A percentile compares a stretch with the other conserved stretches of the same genome.
These are phyloP conservation scores for Vigna reflexopilosa DNA, from an alignment of 306 rosid species.

Conservation along the genomic window DNA sequence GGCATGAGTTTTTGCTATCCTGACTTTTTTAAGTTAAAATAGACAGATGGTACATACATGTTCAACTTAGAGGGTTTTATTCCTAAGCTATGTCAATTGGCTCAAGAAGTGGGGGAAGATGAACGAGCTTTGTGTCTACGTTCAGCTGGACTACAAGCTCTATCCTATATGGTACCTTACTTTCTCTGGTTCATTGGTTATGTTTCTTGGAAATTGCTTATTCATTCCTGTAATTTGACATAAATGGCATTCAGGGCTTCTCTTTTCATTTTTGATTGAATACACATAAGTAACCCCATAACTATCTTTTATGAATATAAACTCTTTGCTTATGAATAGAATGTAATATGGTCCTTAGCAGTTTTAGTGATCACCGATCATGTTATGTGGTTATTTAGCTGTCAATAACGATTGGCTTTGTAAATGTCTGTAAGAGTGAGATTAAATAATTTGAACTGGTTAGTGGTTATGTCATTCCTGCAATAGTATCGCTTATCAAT, in stretches of 20 bases:
- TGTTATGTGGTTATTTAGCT: slow-evolving; percentile 23
- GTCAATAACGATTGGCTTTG: slow-evolving; percentile 15
- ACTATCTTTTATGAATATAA: slow-evolving; percentile 19
- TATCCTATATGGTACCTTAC: slow-evolving; percentile 78
- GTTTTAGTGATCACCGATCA: slow-evolving; percentile 28
- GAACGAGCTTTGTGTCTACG: slow-evolving; percentile 68
- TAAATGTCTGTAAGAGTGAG: slow-evolving; percentile 14
- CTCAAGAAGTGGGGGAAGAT: slow-evolving; percentile 78
- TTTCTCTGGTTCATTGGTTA: slow-evolving; percentile 34
- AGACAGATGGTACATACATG: slow-evolving; percentile 86
- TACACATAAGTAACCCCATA: slow-evolving; percentile 15
- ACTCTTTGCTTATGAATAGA: slow-evolving; percentile 18
- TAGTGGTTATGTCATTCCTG: slow-evolving; percentile 11
- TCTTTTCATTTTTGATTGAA: slow-evolving; percentile 18
- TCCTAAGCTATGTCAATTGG: slow-evolving; percentile 88
- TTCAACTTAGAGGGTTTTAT: slow-evolving; percentile 95
- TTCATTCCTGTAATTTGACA: slow-evolving; percentile 17
- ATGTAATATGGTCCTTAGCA: slow-evolving; percentile 20
- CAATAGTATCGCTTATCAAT: slow-evolving; percentile 1
- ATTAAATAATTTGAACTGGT: slow-evolving; percentile 21
- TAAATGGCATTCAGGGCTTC: slow-evolving; percentile 2
- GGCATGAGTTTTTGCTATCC: slow-evolving; percentile 43
- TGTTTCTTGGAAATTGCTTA: slow-evolving; percentile 19
- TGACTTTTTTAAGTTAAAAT: slow-evolving; percentile 57
- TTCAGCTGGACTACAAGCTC: slow-evolving; percentile 81